A percentile compares a stretch with the other conserved stretches of the same genome.
phyloP scores from a whole-genome alignment of 163 green algal species.

The Coccomyxa subellipsoidea region DNA sequence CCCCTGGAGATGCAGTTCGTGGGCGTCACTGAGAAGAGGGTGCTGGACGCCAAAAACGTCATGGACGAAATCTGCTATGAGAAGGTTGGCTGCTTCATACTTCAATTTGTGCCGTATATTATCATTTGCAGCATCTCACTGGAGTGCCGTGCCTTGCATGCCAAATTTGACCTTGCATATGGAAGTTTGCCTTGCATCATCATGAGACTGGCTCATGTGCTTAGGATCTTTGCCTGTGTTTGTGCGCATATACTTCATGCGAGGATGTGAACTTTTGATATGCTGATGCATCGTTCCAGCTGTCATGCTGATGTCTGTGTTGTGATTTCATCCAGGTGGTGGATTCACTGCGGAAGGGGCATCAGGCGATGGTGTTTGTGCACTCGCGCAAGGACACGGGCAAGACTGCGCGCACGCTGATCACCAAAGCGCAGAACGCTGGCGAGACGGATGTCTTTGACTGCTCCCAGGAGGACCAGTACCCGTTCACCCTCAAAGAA shows the following conservation, averaged over 20 bases:
- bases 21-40: slow-evolving; percentile 85
- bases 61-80: slow-evolving; percentile 95
- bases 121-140: no score
- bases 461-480: slow-evolving; percentile 38
- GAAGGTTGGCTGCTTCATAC: slow-evolving; percentile 60
- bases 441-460: slow-evolving; percentile 56
- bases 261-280: no score
- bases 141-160: no score
- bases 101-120: not conserved
- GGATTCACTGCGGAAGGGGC: slow-evolving; percentile 72
- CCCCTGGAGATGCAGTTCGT: slow-evolving; percentile 88
- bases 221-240: no score
- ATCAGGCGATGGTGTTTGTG: slow-evolving; percentile 99
- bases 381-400: slow-evolving; percentile 97
- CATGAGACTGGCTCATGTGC: no score
- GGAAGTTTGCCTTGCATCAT: no score
- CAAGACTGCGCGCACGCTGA: slow-evolving; percentile 77
- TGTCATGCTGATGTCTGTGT: no score
- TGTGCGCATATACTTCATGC: no score
- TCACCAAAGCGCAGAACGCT: slow-evolving; percentile 49
- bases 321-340: slow-evolving; percentile 51
- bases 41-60: slow-evolving; percentile 65
- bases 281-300: no score
- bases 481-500: slow-evolving; percentile 56
- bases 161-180: no score